phyloP scores from a whole-genome alignment of 306 rosid genomes.

The Fragaria iinumae region DNA sequence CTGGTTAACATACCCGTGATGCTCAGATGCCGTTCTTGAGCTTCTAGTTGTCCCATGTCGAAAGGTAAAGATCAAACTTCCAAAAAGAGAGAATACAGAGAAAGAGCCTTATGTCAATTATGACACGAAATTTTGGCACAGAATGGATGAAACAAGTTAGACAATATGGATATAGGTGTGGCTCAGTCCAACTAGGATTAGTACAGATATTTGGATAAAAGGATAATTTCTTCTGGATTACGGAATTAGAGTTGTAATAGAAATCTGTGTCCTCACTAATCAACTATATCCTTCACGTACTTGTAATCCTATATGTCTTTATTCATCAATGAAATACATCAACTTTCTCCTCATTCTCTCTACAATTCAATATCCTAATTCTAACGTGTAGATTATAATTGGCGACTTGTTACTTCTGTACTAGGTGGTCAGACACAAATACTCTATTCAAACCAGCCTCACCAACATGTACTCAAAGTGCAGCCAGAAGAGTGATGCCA shows the following conservation, averaged over 20 bases:
- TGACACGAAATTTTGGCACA: background rate
- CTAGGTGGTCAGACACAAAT: background rate
- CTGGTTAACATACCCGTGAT: constrained; percentile 13
- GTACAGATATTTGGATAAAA: no score
- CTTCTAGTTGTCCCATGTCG: constrained; percentile 20
- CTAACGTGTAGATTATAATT: background rate
- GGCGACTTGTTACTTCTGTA: background rate
- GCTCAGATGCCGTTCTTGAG: constrained; percentile 17
- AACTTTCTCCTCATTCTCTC: no score
- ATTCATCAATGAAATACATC: no score
- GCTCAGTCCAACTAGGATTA: no score
- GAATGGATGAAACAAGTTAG: background rate
- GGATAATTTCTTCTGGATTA: no score
- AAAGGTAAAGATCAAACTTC: constrained; percentile 1
- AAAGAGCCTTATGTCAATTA: background rate
- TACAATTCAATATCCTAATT: no score
- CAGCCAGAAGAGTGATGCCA: constrained; percentile 44
- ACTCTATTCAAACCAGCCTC: constrained; percentile 45
- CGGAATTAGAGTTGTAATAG: no score
- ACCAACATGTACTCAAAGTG: constrained; percentile 85
- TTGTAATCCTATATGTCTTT: no score
- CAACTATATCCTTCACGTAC: no score
- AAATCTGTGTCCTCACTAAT: no score
- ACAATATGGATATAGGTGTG: no score
- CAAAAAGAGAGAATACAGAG: background rate